Base-by-base conservation (phyloP, 202 grass and related monocot species). In the Eragrostis tef region DNA sequence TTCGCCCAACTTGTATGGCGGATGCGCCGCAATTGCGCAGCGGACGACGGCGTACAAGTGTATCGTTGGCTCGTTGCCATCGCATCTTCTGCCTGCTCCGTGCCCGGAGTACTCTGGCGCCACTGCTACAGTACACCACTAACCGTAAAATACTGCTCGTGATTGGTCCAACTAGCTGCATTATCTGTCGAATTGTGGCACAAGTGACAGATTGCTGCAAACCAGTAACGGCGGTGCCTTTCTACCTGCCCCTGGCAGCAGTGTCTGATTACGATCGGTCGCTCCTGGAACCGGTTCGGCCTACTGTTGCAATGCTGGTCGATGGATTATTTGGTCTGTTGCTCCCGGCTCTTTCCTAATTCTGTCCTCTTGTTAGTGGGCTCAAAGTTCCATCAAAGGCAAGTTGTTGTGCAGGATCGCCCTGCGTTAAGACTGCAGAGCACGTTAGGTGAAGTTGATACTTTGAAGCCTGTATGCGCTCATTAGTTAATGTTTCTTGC, bases 401-500 rank as follows among this genome's bases (percentile, higher is more conserved):
- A 83, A 74, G 83, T 69, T 45, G 61, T 46, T 62, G 36, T 74
- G 34, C 50, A 46, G 44, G 61, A 59, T 79, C 34, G 9, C 69
- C 14, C 53, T 70, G 68, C 74, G 63, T 74, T 81, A 62, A 62
- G 7, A 21, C 62, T 52, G 25, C 31, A 62, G 61, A 71, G 67
- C 42, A 83, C 17, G 67, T 52, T 73, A 74, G 83, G 79, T 86
- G 83, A 31, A 51, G 52, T 51, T 82, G 83, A 73, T 79, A 36
- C 46, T 50, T 74, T 73, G 41, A 69, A 75, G 21, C 22, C 20
- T 80, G 34, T 39, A 39, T 39, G 49, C 39, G 67, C 84, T 75
- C 84, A 83, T 82, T 52, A 83, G 19, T 61, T 21, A 42, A 61
- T 8, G 61, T 86, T 89, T 79, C 88, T 86, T 89, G 52, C n/a